Percentiles rank a stretch among this genome's conserved stretches.
phyloP scores from a whole-genome alignment of 345 rosid species.

The Citrus inodora region DNA sequence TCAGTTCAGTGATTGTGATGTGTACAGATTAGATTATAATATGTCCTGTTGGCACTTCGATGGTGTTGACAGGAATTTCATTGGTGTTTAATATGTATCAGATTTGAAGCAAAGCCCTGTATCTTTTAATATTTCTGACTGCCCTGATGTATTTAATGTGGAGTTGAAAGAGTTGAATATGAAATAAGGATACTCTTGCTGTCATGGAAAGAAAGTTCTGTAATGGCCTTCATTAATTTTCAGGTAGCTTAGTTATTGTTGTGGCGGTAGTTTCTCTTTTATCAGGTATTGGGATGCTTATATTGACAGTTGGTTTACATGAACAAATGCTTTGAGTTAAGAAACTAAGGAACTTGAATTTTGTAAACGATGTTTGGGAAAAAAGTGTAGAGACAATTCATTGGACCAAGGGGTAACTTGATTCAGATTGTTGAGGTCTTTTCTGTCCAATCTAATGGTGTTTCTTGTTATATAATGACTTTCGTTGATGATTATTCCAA shows the following conservation, averaged over 20 bases:
- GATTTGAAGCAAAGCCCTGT: neutral
- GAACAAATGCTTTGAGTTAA: neutral
- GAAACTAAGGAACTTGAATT: neutral
- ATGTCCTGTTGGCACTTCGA: neutral
- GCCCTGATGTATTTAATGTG: neutral
- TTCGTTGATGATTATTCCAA: neutral
- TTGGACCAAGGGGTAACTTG: neutral
- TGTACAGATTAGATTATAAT: neutral
- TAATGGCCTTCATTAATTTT: neutral
- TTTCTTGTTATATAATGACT: neutral
- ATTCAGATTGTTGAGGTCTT: neutral
- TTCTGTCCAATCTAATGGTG: neutral
- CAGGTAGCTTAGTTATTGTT: neutral
- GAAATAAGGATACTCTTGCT: neutral
- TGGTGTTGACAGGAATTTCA: neutral
- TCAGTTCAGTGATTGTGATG: neutral
- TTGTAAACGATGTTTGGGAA: neutral
- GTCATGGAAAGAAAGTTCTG: neutral
- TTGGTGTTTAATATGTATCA: neutral
- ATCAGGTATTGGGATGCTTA: neutral
- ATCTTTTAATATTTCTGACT: neutral
- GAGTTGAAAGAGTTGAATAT: neutral
- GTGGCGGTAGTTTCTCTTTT: neutral
- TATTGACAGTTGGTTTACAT: neutral
- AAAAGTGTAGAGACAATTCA: neutral